A percentile compares a stretch with the other conserved stretches of the same genome.
These are phyloP conservation scores for Podila verticillata DNA, from an alignment of 192 early-diverging fungal species.

Conservation along the genomic window DNA sequence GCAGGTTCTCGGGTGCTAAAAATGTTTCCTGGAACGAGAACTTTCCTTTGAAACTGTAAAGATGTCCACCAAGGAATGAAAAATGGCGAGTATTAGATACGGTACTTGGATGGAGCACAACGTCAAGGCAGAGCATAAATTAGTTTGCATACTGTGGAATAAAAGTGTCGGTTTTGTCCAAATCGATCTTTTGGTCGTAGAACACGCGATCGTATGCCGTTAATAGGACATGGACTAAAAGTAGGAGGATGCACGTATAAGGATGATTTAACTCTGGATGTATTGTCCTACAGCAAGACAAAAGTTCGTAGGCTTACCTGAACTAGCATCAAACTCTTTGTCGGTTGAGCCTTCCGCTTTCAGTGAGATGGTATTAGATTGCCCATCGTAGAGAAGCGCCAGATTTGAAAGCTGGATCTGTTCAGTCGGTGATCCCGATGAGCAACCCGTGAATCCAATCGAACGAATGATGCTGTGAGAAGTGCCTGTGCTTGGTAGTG, in stretches of 20 bases:
- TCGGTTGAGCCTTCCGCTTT: conserved; percentile 24
- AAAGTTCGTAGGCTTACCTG: conserved; percentile 4
- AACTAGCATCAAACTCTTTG: conserved; percentile 15
- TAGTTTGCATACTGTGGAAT: conserved; percentile 15
- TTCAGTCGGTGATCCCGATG: neutral
- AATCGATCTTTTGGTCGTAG: conserved; percentile 24
- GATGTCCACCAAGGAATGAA: neutral
- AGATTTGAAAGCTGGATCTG: conserved; percentile 14
- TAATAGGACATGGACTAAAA: conserved; percentile 21
- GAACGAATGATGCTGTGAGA: conserved; percentile 20
- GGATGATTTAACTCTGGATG: neutral
- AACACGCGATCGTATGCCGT: conserved; percentile 40
- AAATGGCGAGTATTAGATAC: neutral
- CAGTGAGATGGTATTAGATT: conserved; percentile 30
- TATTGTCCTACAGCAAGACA: neutral
- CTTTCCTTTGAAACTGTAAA: conserved; percentile 16
- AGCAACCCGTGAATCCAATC: conserved; percentile 24
- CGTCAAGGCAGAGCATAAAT: neutral
- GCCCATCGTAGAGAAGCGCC: conserved; percentile 17
- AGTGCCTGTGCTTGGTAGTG: neutral
- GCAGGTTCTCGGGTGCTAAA: conserved; percentile 18
- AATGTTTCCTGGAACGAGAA: conserved; percentile 40
- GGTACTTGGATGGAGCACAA: neutral
- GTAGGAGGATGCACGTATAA: too few species aligned
- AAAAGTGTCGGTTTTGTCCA: conserved; percentile 3